These are phyloP conservation scores for Rhodotorula toruloides DNA, from an alignment of 768 basidiomycete genomes.

Conservation along the genomic window DNA sequence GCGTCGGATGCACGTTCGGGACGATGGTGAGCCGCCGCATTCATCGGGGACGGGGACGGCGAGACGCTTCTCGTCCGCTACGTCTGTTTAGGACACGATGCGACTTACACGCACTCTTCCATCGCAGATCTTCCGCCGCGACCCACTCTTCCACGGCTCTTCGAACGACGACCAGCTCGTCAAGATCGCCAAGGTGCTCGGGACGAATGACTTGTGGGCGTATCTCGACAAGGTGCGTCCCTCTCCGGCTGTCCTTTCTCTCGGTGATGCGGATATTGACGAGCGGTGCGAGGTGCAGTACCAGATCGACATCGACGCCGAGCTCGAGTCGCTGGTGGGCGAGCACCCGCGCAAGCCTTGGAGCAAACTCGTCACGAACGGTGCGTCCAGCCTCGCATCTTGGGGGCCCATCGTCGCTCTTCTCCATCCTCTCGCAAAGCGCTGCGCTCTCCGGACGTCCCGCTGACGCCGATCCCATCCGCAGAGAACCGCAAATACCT, in stretches of 20 bases:
- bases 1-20: constrained; percentile 97
- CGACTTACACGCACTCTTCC: no score
- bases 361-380: constrained; percentile 89
- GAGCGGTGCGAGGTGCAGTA: constrained; percentile 49
- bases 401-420: constrained; percentile 46
- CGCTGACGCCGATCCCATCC: background rate
- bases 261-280: background rate
- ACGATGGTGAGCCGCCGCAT: constrained; percentile 67
- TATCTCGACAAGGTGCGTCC: constrained; percentile 67
- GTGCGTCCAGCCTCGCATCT: constrained; percentile 58
- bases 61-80: background rate
- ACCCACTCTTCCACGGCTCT: constrained; percentile 90
- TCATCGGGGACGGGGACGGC: background rate
- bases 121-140: constrained; percentile 89
- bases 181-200: constrained; percentile 95
- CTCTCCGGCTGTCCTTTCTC: background rate
- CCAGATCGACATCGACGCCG: constrained; percentile 88
- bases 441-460: no score
- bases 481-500: constrained; percentile 55
- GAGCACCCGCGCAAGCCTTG: constrained; percentile 68
- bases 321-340: constrained; percentile 88
- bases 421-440: background rate
- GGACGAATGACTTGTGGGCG: constrained; percentile 86
- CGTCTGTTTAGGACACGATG: no score
- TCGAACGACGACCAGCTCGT: constrained; percentile 80